Percentiles rank a stretch among this genome's conserved stretches.
phyloP scores from a whole-genome alignment of 257 asterid species.

The Parsonsia alboflavescens region DNA sequence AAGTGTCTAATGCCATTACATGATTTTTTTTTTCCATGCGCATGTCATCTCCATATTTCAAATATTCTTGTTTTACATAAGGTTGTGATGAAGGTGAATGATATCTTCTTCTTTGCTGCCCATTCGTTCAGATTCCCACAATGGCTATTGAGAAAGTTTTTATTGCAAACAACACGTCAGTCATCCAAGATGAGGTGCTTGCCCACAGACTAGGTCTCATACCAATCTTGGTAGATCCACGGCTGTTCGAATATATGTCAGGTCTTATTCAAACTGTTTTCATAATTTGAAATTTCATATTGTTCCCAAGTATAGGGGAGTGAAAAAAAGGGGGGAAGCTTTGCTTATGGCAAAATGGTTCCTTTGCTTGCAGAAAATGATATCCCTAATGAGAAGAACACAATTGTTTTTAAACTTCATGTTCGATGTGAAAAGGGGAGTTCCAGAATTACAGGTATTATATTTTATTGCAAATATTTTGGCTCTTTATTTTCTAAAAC shows the following conservation, averaged over 20 bases:
- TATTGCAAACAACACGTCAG: conserved; percentile 86
- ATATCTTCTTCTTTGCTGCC: conserved; percentile 11
- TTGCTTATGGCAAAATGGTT: conserved; percentile 23
- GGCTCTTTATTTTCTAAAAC: neutral
- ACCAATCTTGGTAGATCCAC: conserved; percentile 83
- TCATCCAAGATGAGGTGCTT: conserved; percentile 95
- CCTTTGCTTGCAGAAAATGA: conserved; percentile 58
- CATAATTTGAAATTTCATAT: neutral
- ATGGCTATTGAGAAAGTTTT: conserved; percentile 95
- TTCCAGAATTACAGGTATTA: conserved; percentile 53
- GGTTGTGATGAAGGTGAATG: neutral
- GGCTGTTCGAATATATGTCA: conserved; percentile 70
- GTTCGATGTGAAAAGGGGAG: conserved; percentile 49
- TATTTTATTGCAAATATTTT: conserved; percentile 2
- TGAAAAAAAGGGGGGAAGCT: neutral
- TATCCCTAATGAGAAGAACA: conserved; percentile 73
- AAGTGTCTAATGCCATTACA: too few relatives aligned
- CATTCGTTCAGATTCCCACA: conserved; percentile 63
- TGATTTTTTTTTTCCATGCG: neutral
- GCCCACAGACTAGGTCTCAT: conserved; percentile 90
- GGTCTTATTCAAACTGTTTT: conserved; percentile 37
- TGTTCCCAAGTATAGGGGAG: neutral
- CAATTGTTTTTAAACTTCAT: conserved; percentile 81
- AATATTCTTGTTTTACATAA: conserved; percentile 6
- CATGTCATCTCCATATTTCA: neutral